Evolutionary conservation across 2,329 filamentous ascomycete genomes (phyloP), one percentile per base, ranked within the genome.

Genomic region (Aureobasidium sp.): DNA sequence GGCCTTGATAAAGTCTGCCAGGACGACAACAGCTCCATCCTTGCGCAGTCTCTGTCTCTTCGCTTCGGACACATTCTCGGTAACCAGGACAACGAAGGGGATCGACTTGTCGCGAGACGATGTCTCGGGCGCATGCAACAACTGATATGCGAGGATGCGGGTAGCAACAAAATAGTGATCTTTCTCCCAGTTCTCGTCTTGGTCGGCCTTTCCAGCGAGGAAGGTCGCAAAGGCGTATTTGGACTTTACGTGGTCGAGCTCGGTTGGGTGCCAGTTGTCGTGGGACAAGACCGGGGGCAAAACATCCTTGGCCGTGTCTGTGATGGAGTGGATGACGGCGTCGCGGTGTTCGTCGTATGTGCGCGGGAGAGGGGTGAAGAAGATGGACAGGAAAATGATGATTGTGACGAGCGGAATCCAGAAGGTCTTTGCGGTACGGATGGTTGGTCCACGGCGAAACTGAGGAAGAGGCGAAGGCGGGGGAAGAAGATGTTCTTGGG

Each of bases 21-120:
- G 53, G 37, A 67, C 62, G 3, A 72, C 66, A 12, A 67, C 67
- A 1, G 70, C 70, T 29, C 70, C 70, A 53, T 71, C 70, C 37
- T 58, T 63, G 14, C 66, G 63, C 15, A 72, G 61, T 15, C 69
- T 66, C 19, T 69, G 63, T 35, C 67, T 66, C 52, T 71, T 69
- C 8, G 53, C 52, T 45, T 68, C 62, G 5, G 67, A 63, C 7
- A 72, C 70, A 14, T 65, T 62, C 19, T 65, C 45, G 9, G 67
- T 70, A 27, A 70, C 70, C 27, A 72, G 64, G 11, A 72, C 69
- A 35, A 72, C 64, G 61, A 72, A 68, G 1, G 70, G 70, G 27
- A 69, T 68, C 39, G 64, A 68, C 35, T 65, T 57, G 35, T 65
- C 56, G 11, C 56, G 59, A 11, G 66, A 65, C 12, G 64, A 64